These are phyloP conservation scores for Pyracantha coccinea DNA, from an alignment of 331 rosid genomes.

Conservation along the genomic window DNA sequence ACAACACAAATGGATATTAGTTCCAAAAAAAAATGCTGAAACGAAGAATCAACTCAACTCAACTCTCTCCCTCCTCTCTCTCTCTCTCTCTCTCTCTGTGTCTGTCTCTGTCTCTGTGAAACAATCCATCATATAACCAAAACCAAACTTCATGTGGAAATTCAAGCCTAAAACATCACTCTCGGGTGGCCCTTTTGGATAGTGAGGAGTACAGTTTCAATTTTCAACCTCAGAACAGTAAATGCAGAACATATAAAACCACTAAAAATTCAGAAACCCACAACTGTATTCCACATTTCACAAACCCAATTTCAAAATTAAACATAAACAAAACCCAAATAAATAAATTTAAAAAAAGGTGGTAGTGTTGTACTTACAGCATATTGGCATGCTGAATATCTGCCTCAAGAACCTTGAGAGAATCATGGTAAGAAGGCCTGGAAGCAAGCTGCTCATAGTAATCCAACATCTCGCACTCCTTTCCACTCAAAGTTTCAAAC, in stretches of 20 bases:
- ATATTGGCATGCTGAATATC: conserved; percentile 71
- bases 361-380: conserved; percentile 40
- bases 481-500: neutral
- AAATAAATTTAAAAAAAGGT: neutral
- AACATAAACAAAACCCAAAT: neutral
- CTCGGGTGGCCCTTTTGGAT: neutral
- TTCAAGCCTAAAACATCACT: neutral
- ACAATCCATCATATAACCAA: neutral
- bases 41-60: neutral
- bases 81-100: neutral
- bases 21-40: neutral
- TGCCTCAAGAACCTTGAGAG: conserved; percentile 59
- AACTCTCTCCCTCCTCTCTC: too few relatives aligned
- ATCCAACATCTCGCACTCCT: conserved; percentile 28
- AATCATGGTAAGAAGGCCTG: conserved; percentile 45
- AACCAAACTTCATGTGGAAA: neutral
- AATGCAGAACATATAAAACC: neutral
- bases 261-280: neutral
- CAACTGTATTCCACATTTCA: neutral
- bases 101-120: neutral
- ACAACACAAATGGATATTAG: neutral
- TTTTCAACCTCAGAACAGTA: neutral
- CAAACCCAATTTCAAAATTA: neutral
- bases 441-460: conserved; percentile 44
- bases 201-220: neutral